phyloP scores from a whole-genome alignment of 768 basidiomycete genomes.

The Trametes meyenii region DNA sequence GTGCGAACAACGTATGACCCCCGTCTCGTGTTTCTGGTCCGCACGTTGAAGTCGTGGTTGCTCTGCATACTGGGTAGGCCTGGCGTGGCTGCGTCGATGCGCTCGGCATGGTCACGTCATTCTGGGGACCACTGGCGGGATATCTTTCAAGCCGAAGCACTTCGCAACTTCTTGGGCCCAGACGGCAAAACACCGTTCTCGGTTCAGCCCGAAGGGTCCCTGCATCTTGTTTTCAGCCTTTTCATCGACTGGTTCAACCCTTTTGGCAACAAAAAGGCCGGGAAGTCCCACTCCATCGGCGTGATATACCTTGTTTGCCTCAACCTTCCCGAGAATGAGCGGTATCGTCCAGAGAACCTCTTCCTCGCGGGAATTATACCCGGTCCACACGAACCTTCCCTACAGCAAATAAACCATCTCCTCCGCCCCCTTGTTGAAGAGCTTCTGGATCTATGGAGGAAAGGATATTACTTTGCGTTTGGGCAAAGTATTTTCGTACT shows the following conservation, averaged over 20 bases:
- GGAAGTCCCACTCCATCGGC: conserved; percentile 4
- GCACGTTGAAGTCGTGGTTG: too few species aligned
- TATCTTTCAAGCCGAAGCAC: too few species aligned
- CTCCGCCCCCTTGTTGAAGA: conserved; percentile 41
- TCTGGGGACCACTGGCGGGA: too few species aligned
- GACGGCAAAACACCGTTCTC: conserved; percentile 8
- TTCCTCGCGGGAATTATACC: conserved; percentile 45
- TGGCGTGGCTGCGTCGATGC: too few species aligned
- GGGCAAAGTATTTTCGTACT: conserved; percentile 27
- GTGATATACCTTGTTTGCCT: conserved; percentile 30
- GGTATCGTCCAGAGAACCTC: conserved; percentile 37
- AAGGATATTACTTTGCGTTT: conserved; percentile 36
- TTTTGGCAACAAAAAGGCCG: conserved; percentile 2
- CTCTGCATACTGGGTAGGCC: too few species aligned
- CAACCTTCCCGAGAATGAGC: conserved; percentile 29
- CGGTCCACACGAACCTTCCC: conserved; percentile 41
- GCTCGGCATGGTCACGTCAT: too few species aligned
- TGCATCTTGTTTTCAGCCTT: conserved; percentile 17
- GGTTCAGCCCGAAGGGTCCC: not conserved
- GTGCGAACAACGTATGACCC: too few species aligned
- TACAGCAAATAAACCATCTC: conserved; percentile 40
- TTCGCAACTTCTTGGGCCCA: too few species aligned
- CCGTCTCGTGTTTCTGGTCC: too few species aligned
- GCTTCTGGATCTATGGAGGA: conserved; percentile 37
- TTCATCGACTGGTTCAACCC: conserved; percentile 25